These are phyloP conservation scores for Dendrobium huoshanense DNA, from an alignment of 106 monocot species.

Conservation along the genomic window DNA sequence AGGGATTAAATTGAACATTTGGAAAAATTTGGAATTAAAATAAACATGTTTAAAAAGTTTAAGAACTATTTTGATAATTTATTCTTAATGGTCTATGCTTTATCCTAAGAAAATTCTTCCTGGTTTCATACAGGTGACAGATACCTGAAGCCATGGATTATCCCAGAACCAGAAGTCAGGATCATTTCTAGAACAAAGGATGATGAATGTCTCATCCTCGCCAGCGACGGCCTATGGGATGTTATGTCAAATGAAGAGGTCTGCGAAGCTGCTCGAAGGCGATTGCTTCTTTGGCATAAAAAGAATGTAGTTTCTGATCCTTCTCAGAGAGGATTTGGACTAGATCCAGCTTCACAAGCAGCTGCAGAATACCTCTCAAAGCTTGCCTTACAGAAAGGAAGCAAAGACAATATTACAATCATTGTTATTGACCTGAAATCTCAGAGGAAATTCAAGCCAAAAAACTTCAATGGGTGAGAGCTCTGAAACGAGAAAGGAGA, in stretches of 20 bases:
- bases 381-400: slow-evolving; percentile 55
- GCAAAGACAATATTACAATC: slow-evolving; percentile 66
- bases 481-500: background rate
- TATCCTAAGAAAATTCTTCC: too few relatives aligned
- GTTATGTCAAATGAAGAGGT: slow-evolving; percentile 67
- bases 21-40: too few relatives aligned
- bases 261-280: slow-evolving; percentile 34
- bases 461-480: background rate
- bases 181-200: slow-evolving; percentile 40
- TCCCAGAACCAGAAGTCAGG: slow-evolving; percentile 62
- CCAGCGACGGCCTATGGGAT: slow-evolving; percentile 70
- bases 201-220: slow-evolving; percentile 70
- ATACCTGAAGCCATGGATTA: slow-evolving; percentile 69
- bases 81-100: too few relatives aligned
- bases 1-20: too few relatives aligned
- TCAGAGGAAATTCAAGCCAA: slow-evolving; percentile 46
- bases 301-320: slow-evolving; percentile 24
- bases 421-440: slow-evolving; percentile 67
- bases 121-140: slow-evolving; percentile 36
- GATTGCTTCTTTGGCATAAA: slow-evolving; percentile 50
- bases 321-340: slow-evolving; percentile 13
- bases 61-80: too few relatives aligned
- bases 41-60: too few relatives aligned
- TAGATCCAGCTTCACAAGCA: slow-evolving; percentile 57
- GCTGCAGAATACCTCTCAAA: slow-evolving; percentile 60